Conservation (phyloP, 441 rosid species). For the Croton laevigatus region DNA sequence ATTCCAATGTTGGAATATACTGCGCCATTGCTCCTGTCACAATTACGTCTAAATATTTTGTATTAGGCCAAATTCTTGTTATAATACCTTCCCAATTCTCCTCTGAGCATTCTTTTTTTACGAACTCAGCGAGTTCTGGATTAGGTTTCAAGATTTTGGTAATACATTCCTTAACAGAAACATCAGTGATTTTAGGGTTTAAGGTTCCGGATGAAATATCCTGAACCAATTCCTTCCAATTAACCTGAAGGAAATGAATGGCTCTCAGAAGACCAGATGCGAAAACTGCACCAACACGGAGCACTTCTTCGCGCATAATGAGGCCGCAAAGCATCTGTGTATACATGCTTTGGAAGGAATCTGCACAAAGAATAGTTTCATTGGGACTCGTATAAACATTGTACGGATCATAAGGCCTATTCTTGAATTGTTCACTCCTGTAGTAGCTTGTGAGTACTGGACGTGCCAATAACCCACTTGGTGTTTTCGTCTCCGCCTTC, state of each 20-base stretch:
- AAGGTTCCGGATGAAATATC: conserved; percentile 63
- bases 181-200: conserved; percentile 47
- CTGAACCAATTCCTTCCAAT: conserved; percentile 57
- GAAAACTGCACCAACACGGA: conserved; percentile 85
- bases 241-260: conserved; percentile 73
- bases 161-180: conserved; percentile 45
- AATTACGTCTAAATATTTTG: conserved; percentile 84
- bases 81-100: conserved; percentile 80
- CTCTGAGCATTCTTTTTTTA: conserved; percentile 42
- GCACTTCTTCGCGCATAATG: conserved; percentile 61
- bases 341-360: conserved; percentile 93
- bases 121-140: conserved; percentile 49
- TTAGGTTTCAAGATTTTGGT: conserved; percentile 50
- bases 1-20: conserved; percentile 85
- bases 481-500: conserved; percentile 81
- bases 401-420: conserved; percentile 79
- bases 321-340: conserved; percentile 89
- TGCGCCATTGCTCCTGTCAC: conserved; percentile 98
- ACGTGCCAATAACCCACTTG: conserved; percentile 80
- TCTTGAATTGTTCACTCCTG: conserved; percentile 81
- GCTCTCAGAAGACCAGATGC: conserved; percentile 93
- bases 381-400: conserved; percentile 92
- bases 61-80: conserved; percentile 79
- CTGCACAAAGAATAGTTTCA: conserved; percentile 81
- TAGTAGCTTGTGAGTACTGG: conserved; percentile 94